These are phyloP conservation scores for Syzygium aromaticum DNA, from an alignment of 345 rosid species.

Conservation along the genomic window DNA sequence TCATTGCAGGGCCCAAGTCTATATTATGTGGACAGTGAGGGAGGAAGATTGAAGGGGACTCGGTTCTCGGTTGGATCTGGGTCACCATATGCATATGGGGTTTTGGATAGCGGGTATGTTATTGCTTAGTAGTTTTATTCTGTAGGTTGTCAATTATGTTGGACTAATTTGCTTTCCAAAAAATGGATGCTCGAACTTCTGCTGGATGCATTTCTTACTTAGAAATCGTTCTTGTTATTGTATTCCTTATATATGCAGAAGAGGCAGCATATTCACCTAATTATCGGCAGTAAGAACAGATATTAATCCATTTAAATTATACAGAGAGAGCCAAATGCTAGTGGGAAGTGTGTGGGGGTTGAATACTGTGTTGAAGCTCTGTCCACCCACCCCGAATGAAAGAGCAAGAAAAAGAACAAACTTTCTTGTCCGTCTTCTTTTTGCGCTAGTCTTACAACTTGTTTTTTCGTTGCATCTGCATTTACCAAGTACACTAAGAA, in stretches of 20 bases:
- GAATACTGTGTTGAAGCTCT: not conserved
- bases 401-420: not conserved
- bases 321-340: not conserved
- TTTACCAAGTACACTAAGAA: not conserved
- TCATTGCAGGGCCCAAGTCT: conserved; percentile 84
- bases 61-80: conserved; percentile 98
- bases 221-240: not conserved
- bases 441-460: not conserved
- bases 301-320: not conserved
- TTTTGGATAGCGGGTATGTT: conserved; percentile 82
- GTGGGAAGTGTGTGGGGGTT: not conserved
- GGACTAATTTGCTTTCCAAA: not conserved
- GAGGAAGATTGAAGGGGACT: conserved; percentile 93
- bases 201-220: not conserved
- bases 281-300: not conserved
- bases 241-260: not conserved
- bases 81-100: conserved; percentile 98
- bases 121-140: not conserved
- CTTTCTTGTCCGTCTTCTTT: not conserved
- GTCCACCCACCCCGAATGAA: not conserved
- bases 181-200: not conserved
- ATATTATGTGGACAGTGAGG: conserved; percentile 97
- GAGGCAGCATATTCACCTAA: not conserved
- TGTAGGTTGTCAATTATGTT: not conserved
- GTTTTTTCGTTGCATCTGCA: not conserved